These are phyloP conservation scores for Debaryomycetaceae sp. DNA, from an alignment of 1,139 yeast species.

Conservation along the genomic window DNA sequence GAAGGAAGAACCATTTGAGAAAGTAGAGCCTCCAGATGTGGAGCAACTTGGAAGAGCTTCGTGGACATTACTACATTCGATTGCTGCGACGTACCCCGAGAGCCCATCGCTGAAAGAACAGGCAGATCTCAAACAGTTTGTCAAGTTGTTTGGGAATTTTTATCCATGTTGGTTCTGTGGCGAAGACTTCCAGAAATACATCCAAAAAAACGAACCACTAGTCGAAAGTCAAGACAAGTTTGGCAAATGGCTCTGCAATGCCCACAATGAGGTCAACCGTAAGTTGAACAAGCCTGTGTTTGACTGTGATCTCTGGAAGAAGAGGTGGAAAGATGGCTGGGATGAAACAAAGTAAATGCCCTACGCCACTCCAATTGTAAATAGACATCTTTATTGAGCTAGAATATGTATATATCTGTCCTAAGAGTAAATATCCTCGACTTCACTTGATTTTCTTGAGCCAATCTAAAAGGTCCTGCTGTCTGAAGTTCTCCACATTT, in stretches of 20 bases:
- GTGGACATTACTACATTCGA: slow-evolving; percentile 89
- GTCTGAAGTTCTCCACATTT: slow-evolving; percentile 42
- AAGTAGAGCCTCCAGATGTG: slow-evolving; percentile 85
- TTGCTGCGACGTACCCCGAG: slow-evolving; percentile 88
- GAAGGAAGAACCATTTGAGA: slow-evolving; percentile 19
- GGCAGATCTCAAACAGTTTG: slow-evolving; percentile 65
- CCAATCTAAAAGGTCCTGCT: slow-evolving; percentile 57
- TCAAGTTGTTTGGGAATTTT: slow-evolving; percentile 68
- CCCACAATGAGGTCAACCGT: slow-evolving; percentile 85
- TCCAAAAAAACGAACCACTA: slow-evolving; percentile 58
- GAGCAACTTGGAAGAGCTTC: slow-evolving; percentile 77
- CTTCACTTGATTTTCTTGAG: slow-evolving; percentile 25
- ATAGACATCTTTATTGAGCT: background rate
- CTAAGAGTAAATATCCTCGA: no score
- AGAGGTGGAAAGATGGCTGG: slow-evolving; percentile 88
- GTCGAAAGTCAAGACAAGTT: slow-evolving; percentile 73
- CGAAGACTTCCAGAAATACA: slow-evolving; percentile 69
- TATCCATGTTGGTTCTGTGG: slow-evolving; percentile 98
- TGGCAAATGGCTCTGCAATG: slow-evolving; percentile 91
- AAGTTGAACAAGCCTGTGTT: slow-evolving; percentile 83
- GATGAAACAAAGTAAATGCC: slow-evolving; percentile 20
- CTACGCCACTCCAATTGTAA: background rate
- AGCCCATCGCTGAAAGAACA: slow-evolving; percentile 61
- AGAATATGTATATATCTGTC: background rate
- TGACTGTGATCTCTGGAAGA: slow-evolving; percentile 86